phyloP scores from a whole-genome alignment of 2,329 filamentous ascomycete species.

The Tolypocladium inflatum region DNA sequence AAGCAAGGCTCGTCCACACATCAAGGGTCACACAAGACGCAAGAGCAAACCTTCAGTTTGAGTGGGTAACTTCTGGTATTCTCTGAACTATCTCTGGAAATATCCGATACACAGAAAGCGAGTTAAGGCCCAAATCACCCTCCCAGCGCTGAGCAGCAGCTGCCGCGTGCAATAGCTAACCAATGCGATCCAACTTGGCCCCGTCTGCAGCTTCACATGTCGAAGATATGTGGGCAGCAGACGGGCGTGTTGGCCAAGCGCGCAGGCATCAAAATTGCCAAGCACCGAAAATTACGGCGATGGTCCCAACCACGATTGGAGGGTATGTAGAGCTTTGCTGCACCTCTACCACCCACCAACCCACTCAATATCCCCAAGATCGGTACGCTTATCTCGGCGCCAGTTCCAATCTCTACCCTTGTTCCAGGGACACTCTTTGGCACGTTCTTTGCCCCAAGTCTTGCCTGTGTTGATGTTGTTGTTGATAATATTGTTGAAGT shows the following conservation, averaged over 20 bases:
- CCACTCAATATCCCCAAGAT: constrained; percentile 81
- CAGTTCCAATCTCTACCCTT: constrained; percentile 52
- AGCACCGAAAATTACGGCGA: constrained; percentile 5
- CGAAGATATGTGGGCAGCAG: neutral
- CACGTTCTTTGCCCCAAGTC: constrained; percentile 32
- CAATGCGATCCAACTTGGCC: constrained; percentile 3
- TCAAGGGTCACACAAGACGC: neutral
- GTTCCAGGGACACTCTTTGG: constrained; percentile 45
- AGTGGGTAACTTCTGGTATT: constrained; percentile 63
- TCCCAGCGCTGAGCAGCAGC: constrained; percentile 9
- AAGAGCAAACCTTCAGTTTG: constrained; percentile 14
- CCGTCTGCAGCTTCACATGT: neutral
- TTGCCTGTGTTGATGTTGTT: constrained; percentile 10
- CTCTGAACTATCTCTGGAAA: constrained; percentile 25
- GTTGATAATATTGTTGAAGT: constrained; percentile 12
- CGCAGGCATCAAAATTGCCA: neutral
- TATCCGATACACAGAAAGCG: constrained; percentile 58
- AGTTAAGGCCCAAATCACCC: constrained; percentile 36
- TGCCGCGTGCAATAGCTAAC: neutral
- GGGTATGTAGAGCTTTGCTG: constrained; percentile 29
- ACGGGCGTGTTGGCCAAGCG: neutral
- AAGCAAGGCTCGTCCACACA: neutral
- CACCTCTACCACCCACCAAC: constrained; percentile 79
- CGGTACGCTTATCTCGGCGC: constrained; percentile 52
- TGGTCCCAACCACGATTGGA: constrained; percentile 53